Percentiles rank a stretch among this genome's conserved stretches.
phyloP scores from a whole-genome alignment of 2,329 filamentous ascomycete genomes.

The Lizonia empirigonia region DNA sequence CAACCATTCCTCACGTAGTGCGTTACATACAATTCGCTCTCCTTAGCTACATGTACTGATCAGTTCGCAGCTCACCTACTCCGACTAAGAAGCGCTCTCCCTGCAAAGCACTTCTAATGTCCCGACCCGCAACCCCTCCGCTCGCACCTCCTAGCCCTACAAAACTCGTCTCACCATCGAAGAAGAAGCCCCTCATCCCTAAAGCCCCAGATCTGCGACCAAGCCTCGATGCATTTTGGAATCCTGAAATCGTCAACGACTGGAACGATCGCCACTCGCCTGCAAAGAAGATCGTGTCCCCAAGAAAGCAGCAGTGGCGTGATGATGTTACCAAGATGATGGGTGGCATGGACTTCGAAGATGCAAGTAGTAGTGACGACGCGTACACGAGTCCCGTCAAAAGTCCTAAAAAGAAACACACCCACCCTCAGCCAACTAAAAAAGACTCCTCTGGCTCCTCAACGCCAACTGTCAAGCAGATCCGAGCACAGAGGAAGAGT shows the following conservation, averaged over 20 bases:
- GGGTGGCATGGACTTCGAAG: conserved; percentile 30
- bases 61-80: conserved; percentile 35
- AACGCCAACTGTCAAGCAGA: conserved; percentile 26
- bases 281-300: conserved; percentile 42
- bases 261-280: conserved; percentile 48
- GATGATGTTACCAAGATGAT: conserved; percentile 37
- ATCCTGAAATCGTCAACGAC: conserved; percentile 43
- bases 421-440: conserved; percentile 11
- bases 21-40: neutral
- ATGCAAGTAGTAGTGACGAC: conserved; percentile 29
- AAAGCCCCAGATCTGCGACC: conserved; percentile 38
- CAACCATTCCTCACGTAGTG: conserved; percentile 43
- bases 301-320: conserved; percentile 44
- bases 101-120: conserved; percentile 39
- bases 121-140: conserved; percentile 42
- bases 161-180: conserved; percentile 47
- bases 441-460: neutral
- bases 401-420: conserved; percentile 26
- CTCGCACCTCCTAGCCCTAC: conserved; percentile 33
- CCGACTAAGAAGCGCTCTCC: conserved; percentile 43
- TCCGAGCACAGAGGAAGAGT: conserved; percentile 52
- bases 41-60: neutral
- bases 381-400: conserved; percentile 26
- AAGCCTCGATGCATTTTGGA: conserved; percentile 49
- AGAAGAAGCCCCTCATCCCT: conserved; percentile 41